These are phyloP conservation scores for Saturnispora hagleri DNA, from an alignment of 805 yeast species.

Conservation along the genomic window DNA sequence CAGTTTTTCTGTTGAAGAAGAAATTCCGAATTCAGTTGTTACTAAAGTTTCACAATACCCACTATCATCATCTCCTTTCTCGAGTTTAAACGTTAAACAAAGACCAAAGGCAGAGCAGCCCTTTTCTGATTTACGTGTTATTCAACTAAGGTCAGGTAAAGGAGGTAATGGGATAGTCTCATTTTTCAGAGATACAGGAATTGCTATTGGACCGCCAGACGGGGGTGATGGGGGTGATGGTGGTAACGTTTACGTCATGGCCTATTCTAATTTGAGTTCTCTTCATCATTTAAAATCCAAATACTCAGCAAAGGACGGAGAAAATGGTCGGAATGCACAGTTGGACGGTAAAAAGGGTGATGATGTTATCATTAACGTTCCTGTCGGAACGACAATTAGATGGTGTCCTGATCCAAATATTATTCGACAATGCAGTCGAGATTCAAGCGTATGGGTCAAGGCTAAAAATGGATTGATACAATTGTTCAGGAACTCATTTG, in stretches of 20 bases:
- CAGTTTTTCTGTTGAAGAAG: conserved; percentile 14
- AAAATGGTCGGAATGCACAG: conserved; percentile 63
- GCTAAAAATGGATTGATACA: conserved; percentile 36
- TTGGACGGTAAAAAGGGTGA: conserved; percentile 80
- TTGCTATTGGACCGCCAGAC: conserved; percentile 88
- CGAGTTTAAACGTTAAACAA: conserved; percentile 26
- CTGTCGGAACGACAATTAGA: conserved; percentile 79
- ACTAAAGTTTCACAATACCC: conserved; percentile 26
- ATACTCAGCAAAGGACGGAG: conserved; percentile 68
- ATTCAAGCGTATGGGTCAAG: conserved; percentile 7
- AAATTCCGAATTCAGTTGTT: conserved; percentile 17
- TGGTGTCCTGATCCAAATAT: conserved; percentile 74
- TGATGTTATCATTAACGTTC: conserved; percentile 75
- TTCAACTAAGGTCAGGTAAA: conserved; percentile 61
- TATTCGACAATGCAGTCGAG: conserved; percentile 22
- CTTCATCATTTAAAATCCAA: conserved; percentile 58
- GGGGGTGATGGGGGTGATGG: conserved; percentile 99
- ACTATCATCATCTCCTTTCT: conserved; percentile 32
- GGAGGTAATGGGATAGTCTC: conserved; percentile 90
- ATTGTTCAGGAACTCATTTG: conserved; percentile 50
- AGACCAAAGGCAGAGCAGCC: conserved; percentile 38
- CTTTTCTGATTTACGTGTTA: conserved; percentile 58
- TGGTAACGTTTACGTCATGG: conserved; percentile 78
- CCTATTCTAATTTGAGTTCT: conserved; percentile 61
- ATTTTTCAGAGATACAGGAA: conserved; percentile 77